Evolutionary conservation across 1,284 basidiomycete species (phyloP), one percentile per base, ranked within the genome.

Genomic region (Naganishia sp.): DNA sequence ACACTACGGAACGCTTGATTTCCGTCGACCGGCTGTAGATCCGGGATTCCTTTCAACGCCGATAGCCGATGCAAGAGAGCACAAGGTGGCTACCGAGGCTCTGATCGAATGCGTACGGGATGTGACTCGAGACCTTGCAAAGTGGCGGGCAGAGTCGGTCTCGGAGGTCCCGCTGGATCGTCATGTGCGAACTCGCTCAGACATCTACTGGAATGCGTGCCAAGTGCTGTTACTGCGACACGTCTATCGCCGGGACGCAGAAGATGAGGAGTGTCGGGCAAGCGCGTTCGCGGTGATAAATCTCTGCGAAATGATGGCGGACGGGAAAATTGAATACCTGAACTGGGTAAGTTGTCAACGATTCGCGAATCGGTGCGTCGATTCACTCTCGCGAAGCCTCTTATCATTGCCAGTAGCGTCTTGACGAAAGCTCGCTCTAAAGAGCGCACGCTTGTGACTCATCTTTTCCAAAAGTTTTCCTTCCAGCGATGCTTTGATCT

Each of bases 311-410:
- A 70, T 72, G 23, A 74, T 72, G 2, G 44, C 45, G 16, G 74
- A 75, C 2, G 75, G 75, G 67, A 78, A 78, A 67, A 70, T 76
- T 36, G 77, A 78, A 70, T 76, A 72, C 54, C 70, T 78, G 60
- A 78, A 75, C 70, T 78, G 75, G 75, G 75, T 76, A 65, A 66
- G 75, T 72, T 9, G 23, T 45, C 23, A 5, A 28, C 28, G 5
- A 28, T 28, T 59, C 16, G 18, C n/a, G 13, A 18, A 1, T 6
- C 28, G 28, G n/a, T n/a, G 11, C 1, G 44, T 44, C 21, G 46
- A 44, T 16, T 36, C 16, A 31, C 21, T 23, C 42, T 3, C 46
- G 25, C n/a, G 13, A 18, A 67, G 69, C 65, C 71, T 2, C 67
- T 77, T 10, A 60, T 77, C 44, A 71, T 76, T n/a, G 72, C 75